Base-by-base conservation (phyloP, 2,329 filamentous ascomycete species). In the Aspergillus fijiensis region DNA sequence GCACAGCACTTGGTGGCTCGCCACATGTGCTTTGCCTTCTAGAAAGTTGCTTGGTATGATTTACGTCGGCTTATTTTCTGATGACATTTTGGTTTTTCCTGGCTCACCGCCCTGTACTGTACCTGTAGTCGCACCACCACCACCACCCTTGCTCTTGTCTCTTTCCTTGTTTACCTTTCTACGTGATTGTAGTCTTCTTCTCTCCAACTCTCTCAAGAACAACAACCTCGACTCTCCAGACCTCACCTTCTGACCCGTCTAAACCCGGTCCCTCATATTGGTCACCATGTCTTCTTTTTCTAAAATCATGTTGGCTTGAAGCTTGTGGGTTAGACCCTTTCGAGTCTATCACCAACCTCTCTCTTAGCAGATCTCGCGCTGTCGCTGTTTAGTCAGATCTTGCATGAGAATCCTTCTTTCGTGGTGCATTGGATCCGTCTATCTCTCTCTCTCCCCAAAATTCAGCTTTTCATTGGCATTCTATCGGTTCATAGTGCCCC, bases 91-190 rank as follows among this genome's bases (percentile, higher is more conserved):
- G 55, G 49, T 55, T 58, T 58, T 21, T 42, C 51, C 33, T 56
- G 60, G 55, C 61, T 63, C 61, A 63, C 61, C 61, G 61, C 58
- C 60, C 55, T 45, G 39, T 35, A 35, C 51, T 29, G 27, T 58
- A 60, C 49, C 42, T 64, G 49, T 47, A 56, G 47, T 31, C 55
- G 49, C 51, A 33, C 51, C 51, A 50, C 33, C 27, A 35, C 51
- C 51, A 50, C 33, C 27, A 35, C 39, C 39, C 39, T n/a, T 27
- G 55, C 48, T 58, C 51, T 51, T 51, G 16, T 48, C 45, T 61
- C 59, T 58, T 52, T 53, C 49, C 47, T 48, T 35, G 42, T 35
- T 55, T 23, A 53, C 49, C 48, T 49, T 35, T 42, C 47, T n/a
- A 11, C 45, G 25, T 47, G 51, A 45, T 21, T 31, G 25, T 47